phyloP scores from a whole-genome alignment of 768 basidiomycete species.

The Dendrothele bispora region DNA sequence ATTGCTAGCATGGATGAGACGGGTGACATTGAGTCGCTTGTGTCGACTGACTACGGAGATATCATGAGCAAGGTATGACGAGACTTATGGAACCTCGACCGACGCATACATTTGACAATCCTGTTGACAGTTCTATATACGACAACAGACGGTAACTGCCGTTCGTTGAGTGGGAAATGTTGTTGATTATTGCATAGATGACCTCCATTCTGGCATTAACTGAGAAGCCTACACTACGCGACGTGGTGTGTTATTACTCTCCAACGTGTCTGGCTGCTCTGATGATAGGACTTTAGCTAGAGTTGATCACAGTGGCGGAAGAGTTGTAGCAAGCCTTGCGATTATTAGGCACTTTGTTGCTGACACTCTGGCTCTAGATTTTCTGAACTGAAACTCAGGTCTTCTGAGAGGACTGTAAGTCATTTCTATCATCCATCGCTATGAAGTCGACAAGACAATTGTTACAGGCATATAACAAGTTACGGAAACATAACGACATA shows the following conservation, averaged over 20 bases:
- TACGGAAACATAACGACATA: slow-evolving; percentile 73
- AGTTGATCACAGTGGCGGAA: slow-evolving; percentile 60
- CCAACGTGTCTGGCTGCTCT: slow-evolving; percentile 15
- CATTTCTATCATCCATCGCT: neutral
- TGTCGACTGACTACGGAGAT: slow-evolving; percentile 76
- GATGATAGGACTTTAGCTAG: slow-evolving; percentile 44
- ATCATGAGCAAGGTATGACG: slow-evolving; percentile 78
- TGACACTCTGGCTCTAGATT: slow-evolving; percentile 48
- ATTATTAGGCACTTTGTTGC: neutral
- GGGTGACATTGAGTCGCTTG: slow-evolving; percentile 38
- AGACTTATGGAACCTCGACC: slow-evolving; percentile 1
- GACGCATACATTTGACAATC: slow-evolving; percentile 7
- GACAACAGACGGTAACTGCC: slow-evolving; percentile 58
- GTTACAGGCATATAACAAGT: slow-evolving; percentile 57
- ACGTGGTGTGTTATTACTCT: slow-evolving; percentile 53
- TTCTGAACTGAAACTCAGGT: slow-evolving; percentile 64
- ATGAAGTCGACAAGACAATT: neutral
- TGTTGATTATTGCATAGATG: slow-evolving; percentile 49
- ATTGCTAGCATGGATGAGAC: slow-evolving; percentile 44
- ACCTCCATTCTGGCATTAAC: slow-evolving; percentile 59
- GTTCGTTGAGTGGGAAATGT: slow-evolving; percentile 32
- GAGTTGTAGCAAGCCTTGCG: slow-evolving; percentile 68
- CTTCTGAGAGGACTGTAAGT: slow-evolving; percentile 71
- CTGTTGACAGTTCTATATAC: slow-evolving; percentile 64
- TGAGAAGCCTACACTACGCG: slow-evolving; percentile 52